A percentile compares a stretch with the other conserved stretches of the same genome.
These are phyloP conservation scores for Kazachstania sp. DNA, from an alignment of 1,139 yeast genomes.

Conservation along the genomic window DNA sequence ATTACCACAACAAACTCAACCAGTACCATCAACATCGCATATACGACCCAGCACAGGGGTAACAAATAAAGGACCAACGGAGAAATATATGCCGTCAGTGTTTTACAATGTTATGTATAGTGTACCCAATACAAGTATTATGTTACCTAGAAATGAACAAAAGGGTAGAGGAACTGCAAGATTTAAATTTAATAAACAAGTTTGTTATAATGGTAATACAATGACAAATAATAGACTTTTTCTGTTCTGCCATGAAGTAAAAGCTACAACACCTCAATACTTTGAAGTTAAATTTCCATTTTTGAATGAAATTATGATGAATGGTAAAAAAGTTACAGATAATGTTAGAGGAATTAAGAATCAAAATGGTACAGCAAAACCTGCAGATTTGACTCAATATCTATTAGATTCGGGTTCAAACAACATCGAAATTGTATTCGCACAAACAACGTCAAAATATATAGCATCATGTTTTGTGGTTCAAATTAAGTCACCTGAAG, in stretches of 20 bases:
- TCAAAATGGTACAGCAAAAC: constrained; percentile 54
- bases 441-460: constrained; percentile 38
- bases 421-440: constrained; percentile 40
- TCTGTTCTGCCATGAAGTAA: constrained; percentile 36
- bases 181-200: background rate
- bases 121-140: background rate
- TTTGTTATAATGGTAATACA: background rate
- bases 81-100: background rate
- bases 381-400: constrained; percentile 48
- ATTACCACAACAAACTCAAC: background rate
- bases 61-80: background rate
- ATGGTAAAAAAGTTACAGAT: constrained; percentile 39
- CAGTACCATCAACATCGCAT: background rate
- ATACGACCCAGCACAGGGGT: too few species aligned
- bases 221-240: constrained; percentile 14
- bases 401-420: constrained; percentile 33
- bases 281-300: constrained; percentile 43
- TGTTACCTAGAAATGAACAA: background rate
- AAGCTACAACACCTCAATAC: constrained; percentile 14
- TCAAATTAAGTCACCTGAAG: constrained; percentile 36
- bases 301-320: constrained; percentile 48
- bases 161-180: background rate
- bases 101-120: background rate
- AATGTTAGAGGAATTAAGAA: constrained; percentile 52
- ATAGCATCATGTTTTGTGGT: constrained; percentile 43